phyloP scores from a whole-genome alignment of 768 basidiomycete genomes.

The Kwoniella shandongensis region DNA sequence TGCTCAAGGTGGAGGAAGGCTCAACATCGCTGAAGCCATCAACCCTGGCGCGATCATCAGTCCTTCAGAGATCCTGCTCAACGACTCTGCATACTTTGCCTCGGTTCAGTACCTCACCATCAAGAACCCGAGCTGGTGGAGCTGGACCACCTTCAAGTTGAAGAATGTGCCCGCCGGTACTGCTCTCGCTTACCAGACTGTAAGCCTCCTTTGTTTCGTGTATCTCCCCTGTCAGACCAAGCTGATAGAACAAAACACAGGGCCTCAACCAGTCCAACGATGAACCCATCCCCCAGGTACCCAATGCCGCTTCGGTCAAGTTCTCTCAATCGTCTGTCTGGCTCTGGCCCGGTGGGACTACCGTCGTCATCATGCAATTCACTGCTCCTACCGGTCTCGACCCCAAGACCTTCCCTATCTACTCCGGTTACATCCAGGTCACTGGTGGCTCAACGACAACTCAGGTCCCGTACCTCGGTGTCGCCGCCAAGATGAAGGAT shows the following conservation, averaged over 20 bases:
- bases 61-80: slow-evolving; percentile 63
- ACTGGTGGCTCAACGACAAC: slow-evolving; percentile 24
- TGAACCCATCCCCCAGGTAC: slow-evolving; percentile 58
- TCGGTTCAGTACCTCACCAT: slow-evolving; percentile 52
- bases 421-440: slow-evolving; percentile 62
- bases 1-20: slow-evolving; percentile 46
- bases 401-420: slow-evolving; percentile 60
- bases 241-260: no score
- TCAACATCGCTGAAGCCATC: slow-evolving; percentile 64
- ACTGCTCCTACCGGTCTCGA: slow-evolving; percentile 58
- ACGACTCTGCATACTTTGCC: slow-evolving; percentile 65
- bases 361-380: slow-evolving; percentile 57
- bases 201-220: slow-evolving; percentile 12
- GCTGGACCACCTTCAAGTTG: slow-evolving; percentile 53
- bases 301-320: slow-evolving; percentile 57
- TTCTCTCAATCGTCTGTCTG: slow-evolving; percentile 58
- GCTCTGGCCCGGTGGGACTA: slow-evolving; percentile 49
- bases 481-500: slow-evolving; percentile 49
- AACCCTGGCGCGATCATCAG: slow-evolving; percentile 60
- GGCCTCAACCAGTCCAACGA: slow-evolving; percentile 37
- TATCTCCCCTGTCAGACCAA: no score
- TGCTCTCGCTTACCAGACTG: slow-evolving; percentile 36
- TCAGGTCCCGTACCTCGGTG: slow-evolving; percentile 50
- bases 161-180: slow-evolving; percentile 49
- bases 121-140: slow-evolving; percentile 58